phyloP scores from a whole-genome alignment of 2,329 filamentous ascomycete species.

The Clarireedia homoeocarpa region DNA sequence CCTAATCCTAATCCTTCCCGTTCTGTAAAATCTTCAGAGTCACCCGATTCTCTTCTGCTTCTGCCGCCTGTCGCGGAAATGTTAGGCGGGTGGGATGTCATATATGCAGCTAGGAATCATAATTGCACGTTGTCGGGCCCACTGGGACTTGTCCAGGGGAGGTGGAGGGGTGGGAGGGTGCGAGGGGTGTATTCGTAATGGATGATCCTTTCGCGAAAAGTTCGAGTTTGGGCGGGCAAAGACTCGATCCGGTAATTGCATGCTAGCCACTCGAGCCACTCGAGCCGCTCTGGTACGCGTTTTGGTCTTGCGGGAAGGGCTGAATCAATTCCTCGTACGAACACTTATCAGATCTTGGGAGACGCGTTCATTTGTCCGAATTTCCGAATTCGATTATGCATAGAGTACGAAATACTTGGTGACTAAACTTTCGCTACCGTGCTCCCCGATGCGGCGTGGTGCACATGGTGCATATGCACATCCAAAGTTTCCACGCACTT shows the following conservation, averaged over 20 bases:
- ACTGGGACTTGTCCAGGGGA: not conserved
- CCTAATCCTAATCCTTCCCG: not conserved
- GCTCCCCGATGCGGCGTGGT: not conserved
- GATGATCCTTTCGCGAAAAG: too few species aligned
- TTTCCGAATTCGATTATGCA: too few species aligned
- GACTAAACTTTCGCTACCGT: too few species aligned
- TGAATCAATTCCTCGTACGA: too few species aligned
- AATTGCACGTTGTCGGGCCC: constrained; percentile 5
- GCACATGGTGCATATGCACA: not conserved
- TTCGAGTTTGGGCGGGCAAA: too few species aligned
- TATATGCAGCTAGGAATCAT: constrained; percentile 9
- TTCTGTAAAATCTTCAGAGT: constrained; percentile 6
- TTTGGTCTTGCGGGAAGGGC: too few species aligned
- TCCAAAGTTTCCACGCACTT: not conserved
- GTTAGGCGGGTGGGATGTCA: constrained; percentile 2
- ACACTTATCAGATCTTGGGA: too few species aligned
- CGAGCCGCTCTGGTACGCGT: too few species aligned
- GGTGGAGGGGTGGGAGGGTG: not conserved
- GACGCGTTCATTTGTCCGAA: too few species aligned
- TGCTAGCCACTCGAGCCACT: too few species aligned
- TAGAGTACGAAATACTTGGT: too few species aligned
- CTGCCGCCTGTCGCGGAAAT: constrained; percentile 8
- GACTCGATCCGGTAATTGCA: too few species aligned
- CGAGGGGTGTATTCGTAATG: not conserved
- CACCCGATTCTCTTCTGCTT: constrained; percentile 1